A percentile compares a stretch with the other conserved stretches of the same genome.
Evolutionary conservation across 768 basidiomycete genomes (phyloP).

Genomic region (Leccinum boreale): DNA sequence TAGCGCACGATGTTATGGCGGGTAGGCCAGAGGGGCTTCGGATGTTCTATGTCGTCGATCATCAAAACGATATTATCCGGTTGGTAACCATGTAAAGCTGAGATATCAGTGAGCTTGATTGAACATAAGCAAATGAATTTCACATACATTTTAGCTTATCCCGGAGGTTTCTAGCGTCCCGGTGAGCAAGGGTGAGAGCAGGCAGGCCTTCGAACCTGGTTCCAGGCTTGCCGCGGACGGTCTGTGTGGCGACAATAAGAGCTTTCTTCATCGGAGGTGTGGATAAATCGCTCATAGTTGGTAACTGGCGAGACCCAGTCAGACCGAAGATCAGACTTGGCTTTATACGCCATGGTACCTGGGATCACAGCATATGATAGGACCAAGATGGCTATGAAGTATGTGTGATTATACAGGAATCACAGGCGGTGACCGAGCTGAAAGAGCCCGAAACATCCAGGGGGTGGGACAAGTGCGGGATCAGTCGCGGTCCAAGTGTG

Average conservation of each 20-base stretch:
- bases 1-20: conserved; percentile 41
- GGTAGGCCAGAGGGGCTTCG: conserved; percentile 38
- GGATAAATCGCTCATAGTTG: background rate
- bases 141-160: conserved; percentile 14
- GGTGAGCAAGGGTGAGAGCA: conserved; percentile 16
- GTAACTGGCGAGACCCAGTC: background rate
- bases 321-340: background rate
- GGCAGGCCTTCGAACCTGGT: background rate
- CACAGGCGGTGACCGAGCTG: too few relatives aligned
- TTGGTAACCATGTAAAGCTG: conserved; percentile 39
- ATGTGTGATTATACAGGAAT: too few relatives aligned
- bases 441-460: too few relatives aligned
- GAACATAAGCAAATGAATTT: background rate
- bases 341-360: background rate
- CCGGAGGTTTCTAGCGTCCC: conserved; percentile 16
- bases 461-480: too few relatives aligned
- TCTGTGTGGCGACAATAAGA: conserved; percentile 17
- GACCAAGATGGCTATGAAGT: too few relatives aligned
- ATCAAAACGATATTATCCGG: conserved; percentile 41
- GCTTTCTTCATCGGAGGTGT: conserved; percentile 12
- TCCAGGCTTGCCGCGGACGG: conserved; percentile 1
- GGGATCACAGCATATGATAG: too few relatives aligned
- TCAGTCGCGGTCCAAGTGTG: too few relatives aligned
- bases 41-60: conserved; percentile 34
- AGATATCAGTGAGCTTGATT: background rate